A percentile compares a stretch with the other conserved stretches of the same genome.
Evolutionary conservation across 176 grass and related monocot genomes (phyloP).

Genomic region (Puccinellia tenuiflora): DNA sequence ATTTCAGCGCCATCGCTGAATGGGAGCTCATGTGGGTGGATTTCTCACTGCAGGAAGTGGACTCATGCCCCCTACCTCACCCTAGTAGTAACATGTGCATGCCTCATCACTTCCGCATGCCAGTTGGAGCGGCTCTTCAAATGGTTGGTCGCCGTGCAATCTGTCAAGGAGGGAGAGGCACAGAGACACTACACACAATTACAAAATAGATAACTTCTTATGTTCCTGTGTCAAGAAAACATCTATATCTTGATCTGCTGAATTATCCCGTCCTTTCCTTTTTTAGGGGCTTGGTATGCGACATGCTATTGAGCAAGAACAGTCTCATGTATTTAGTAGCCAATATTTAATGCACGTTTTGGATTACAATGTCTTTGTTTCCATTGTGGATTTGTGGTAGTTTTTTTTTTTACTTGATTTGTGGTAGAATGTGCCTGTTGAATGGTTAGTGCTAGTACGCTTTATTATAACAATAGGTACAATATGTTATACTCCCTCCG

Average conservation of each 20-base stretch:
- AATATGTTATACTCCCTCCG: too few relatives aligned
- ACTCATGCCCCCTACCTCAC: neutral
- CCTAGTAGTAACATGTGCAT: neutral
- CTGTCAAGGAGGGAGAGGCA: neutral
- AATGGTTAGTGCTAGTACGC: neutral
- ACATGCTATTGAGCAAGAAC: neutral
- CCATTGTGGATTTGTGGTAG: neutral
- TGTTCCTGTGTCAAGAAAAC: neutral
- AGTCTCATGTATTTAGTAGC: neutral
- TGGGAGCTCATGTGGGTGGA: neutral
- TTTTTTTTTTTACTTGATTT: too few relatives aligned
- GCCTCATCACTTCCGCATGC: neutral
- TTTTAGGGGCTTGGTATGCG: neutral
- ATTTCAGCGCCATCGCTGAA: neutral
- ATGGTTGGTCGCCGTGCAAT: neutral
- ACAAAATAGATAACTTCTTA: neutral
- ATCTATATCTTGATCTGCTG: neutral
- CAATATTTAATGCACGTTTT: neutral
- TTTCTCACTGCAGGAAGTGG: neutral
- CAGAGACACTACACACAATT: neutral
- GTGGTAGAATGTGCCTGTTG: neutral
- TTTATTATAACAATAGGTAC: neutral
- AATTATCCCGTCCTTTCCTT: neutral
- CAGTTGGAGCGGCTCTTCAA: neutral
- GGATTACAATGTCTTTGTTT: neutral